A percentile compares a stretch with the other conserved stretches of the same genome.
These are phyloP conservation scores for Torulaspora maleeae DNA, from an alignment of 805 yeast genomes.

Conservation along the genomic window DNA sequence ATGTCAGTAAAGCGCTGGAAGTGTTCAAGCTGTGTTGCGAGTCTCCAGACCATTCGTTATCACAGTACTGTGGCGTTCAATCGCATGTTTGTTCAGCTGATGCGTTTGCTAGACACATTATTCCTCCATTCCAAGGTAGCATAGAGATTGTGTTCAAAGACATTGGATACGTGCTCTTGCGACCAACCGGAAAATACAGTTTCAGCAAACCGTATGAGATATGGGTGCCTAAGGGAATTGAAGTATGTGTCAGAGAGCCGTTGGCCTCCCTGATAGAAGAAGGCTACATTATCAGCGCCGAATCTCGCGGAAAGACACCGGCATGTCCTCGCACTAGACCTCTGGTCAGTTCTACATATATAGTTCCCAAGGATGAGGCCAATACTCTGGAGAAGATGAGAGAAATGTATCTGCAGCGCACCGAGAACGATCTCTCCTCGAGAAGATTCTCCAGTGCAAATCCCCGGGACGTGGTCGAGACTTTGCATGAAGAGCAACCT, in stretches of 20 bases:
- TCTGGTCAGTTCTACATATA: slow-evolving; percentile 28
- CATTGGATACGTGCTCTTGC: slow-evolving; percentile 57
- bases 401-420: slow-evolving; percentile 27
- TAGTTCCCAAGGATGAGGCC: slow-evolving; percentile 22
- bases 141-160: slow-evolving; percentile 62
- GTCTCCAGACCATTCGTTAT: slow-evolving; percentile 28
- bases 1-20: slow-evolving; percentile 35
- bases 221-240: slow-evolving; percentile 53
- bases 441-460: slow-evolving; percentile 20
- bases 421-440: slow-evolving; percentile 21
- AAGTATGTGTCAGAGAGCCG: slow-evolving; percentile 52
- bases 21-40: slow-evolving; percentile 21
- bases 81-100: slow-evolving; percentile 15
- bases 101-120: slow-evolving; percentile 42
- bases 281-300: slow-evolving; percentile 35
- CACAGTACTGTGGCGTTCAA: slow-evolving; percentile 31
- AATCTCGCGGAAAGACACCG: slow-evolving; percentile 29
- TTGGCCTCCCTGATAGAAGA: slow-evolving; percentile 31
- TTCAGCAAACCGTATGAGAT: slow-evolving; percentile 41
- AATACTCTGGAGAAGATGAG: slow-evolving; percentile 24
- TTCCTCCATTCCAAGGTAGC: slow-evolving; percentile 69
- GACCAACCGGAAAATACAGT: slow-evolving; percentile 50
- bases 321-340: slow-evolving; percentile 28
- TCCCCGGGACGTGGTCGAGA: slow-evolving; percentile 18
- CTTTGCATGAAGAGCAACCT: slow-evolving; percentile 17